These are phyloP conservation scores for Leccinum incarnatum DNA, from an alignment of 768 basidiomycete genomes.

Conservation along the genomic window DNA sequence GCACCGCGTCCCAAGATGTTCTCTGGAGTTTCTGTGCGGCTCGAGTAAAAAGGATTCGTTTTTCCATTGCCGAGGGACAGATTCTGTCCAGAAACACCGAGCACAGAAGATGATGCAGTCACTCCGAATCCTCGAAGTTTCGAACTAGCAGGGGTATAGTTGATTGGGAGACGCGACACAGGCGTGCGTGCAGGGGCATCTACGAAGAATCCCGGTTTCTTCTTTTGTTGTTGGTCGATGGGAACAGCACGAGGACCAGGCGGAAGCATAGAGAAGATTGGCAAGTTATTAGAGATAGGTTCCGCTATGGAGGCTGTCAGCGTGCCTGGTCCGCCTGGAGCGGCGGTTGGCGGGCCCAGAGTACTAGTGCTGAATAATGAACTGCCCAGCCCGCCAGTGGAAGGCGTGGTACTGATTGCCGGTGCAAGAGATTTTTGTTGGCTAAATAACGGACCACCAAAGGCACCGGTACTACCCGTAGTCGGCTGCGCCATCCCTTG, in stretches of 20 bases:
- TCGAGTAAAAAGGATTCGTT: slow-evolving; percentile 52
- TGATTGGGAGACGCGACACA: slow-evolving; percentile 58
- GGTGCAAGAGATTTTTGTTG: slow-evolving; percentile 49
- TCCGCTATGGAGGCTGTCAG: slow-evolving; percentile 88
- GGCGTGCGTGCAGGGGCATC: slow-evolving; percentile 74
- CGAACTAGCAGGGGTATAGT: slow-evolving; percentile 59
- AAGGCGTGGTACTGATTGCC: slow-evolving; percentile 42
- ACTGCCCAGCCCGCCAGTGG: slow-evolving; percentile 36
- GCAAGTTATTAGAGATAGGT: slow-evolving; percentile 69
- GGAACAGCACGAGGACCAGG: slow-evolving; percentile 63
- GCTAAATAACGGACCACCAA: slow-evolving; percentile 49
- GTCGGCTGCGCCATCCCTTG: slow-evolving; percentile 36
- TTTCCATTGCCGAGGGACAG: slow-evolving; percentile 55
- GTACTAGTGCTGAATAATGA: slow-evolving; percentile 40
- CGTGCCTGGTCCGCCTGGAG: slow-evolving; percentile 51
- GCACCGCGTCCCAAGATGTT: slow-evolving; percentile 54
- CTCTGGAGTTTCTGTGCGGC: slow-evolving; percentile 55
- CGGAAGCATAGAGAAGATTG: slow-evolving; percentile 73
- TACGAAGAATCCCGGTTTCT: slow-evolving; percentile 74
- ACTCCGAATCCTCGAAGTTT: slow-evolving; percentile 68
- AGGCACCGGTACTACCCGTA: slow-evolving; percentile 28
- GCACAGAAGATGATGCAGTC: slow-evolving; percentile 40
- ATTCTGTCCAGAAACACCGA: slow-evolving; percentile 30
- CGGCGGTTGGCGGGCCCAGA: slow-evolving; percentile 40
- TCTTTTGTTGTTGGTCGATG: slow-evolving; percentile 64